Evolutionary conservation across 805 yeast species (phyloP).

Genomic region (Candida tallmaniae): DNA sequence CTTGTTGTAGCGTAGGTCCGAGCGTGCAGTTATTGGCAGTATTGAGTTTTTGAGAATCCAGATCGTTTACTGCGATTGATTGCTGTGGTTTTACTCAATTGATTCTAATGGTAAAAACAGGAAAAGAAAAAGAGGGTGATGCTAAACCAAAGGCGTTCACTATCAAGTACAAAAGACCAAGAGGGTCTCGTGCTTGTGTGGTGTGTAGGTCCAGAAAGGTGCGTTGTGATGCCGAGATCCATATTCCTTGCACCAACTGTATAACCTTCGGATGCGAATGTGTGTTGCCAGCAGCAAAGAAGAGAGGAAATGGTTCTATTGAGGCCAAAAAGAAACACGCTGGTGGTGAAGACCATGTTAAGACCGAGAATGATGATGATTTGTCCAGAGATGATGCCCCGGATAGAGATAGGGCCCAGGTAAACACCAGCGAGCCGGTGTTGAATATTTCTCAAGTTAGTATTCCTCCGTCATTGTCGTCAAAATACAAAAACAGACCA

Average conservation of each 20-base stretch:
- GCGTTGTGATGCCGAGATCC: constrained; percentile 67
- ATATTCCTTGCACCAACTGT: constrained; percentile 53
- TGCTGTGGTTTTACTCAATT: too few species aligned
- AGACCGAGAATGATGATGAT: constrained; percentile 2
- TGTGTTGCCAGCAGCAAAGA: constrained; percentile 57
- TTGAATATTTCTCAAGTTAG: constrained; percentile 38
- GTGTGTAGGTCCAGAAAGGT: constrained; percentile 79
- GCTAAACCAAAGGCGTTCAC: constrained; percentile 41
- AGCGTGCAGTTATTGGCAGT: too few species aligned
- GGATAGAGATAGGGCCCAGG: constrained; percentile 8
- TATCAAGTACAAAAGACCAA: constrained; percentile 46
- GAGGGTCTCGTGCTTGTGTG: constrained; percentile 70
- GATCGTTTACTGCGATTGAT: too few species aligned
- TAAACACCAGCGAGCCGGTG: constrained; percentile 29
- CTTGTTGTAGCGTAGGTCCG: too few species aligned
- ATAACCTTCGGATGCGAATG: constrained; percentile 70
- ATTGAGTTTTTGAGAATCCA: too few species aligned
- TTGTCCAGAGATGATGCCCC: constrained; percentile 4
- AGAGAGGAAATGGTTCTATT: constrained; percentile 26
- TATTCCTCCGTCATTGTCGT: constrained; percentile 41
- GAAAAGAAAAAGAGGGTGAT: constrained; percentile 12
- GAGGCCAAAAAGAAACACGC: constrained; percentile 6
- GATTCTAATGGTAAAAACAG: constrained; percentile 14
- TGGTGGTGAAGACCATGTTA: constrained; percentile 3
- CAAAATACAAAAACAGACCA: constrained; percentile 36